These are phyloP conservation scores for Wickerhamomyces canadensis DNA, from an alignment of 805 yeast genomes.

Conservation along the genomic window DNA sequence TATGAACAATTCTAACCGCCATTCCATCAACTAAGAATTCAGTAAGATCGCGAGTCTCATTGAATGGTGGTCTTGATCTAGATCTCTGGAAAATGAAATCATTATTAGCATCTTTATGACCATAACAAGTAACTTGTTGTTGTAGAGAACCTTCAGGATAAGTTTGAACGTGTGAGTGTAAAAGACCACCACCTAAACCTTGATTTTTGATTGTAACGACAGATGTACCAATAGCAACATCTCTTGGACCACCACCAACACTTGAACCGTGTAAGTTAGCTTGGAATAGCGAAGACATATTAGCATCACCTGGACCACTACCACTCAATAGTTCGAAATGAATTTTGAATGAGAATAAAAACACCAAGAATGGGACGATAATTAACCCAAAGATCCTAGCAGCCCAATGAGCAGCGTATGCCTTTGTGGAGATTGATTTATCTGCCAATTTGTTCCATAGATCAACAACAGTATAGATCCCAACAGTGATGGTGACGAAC, in stretches of 20 bases:
- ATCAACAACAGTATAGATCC: constrained; percentile 83
- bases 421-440: constrained; percentile 41
- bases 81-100: constrained; percentile 58
- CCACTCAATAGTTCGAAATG: constrained; percentile 71
- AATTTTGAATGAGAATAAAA: constrained; percentile 61
- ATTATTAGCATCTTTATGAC: constrained; percentile 69
- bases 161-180: constrained; percentile 68
- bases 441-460: constrained; percentile 84
- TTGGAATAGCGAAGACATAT: constrained; percentile 77
- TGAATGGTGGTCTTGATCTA: constrained; percentile 31
- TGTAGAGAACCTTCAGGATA: constrained; percentile 77
- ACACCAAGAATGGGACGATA: constrained; percentile 55
- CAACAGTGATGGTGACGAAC: constrained; percentile 82
- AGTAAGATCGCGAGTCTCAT: constrained; percentile 25
- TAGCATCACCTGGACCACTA: constrained; percentile 77
- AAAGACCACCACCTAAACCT: constrained; percentile 66
- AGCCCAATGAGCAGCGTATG: constrained; percentile 57
- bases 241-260: constrained; percentile 62
- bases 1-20: constrained; percentile 57
- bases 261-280: constrained; percentile 66
- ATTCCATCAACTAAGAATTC: constrained; percentile 49
- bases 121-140: constrained; percentile 76
- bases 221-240: constrained; percentile 53
- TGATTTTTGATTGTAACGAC: constrained; percentile 45
- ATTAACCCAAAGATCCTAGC: constrained; percentile 63